phyloP scores from a whole-genome alignment of 106 monocot genomes.

The Dendrobium huoshanense region DNA sequence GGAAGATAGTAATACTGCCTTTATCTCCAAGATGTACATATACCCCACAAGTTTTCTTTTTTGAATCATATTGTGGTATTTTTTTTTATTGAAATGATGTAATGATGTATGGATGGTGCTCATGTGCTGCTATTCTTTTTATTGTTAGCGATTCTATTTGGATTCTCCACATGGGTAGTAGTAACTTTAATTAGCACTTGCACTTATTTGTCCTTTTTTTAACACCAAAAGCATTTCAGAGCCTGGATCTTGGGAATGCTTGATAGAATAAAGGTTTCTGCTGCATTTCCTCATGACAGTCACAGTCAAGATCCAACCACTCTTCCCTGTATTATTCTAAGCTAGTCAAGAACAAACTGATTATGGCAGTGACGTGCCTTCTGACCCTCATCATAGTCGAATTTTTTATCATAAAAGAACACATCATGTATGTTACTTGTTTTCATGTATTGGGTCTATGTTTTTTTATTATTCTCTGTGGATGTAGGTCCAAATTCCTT shows the following conservation, averaged over 20 bases:
- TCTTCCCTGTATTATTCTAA: not conserved
- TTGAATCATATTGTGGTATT: not conserved
- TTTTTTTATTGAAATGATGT: not conserved
- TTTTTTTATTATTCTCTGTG: too few relatives aligned
- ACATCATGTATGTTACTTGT: too few relatives aligned
- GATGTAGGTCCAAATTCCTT: too few relatives aligned
- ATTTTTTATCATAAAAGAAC: too few relatives aligned
- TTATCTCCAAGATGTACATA: conserved; percentile 6
- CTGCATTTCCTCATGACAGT: not conserved
- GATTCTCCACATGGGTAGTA: too few relatives aligned
- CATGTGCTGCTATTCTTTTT: too few relatives aligned
- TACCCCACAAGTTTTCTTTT: not conserved
- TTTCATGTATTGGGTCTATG: too few relatives aligned
- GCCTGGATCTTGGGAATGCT: not conserved
- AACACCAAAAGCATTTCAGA: not conserved
- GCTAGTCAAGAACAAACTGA: not conserved
- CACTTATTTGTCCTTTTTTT: too few relatives aligned
- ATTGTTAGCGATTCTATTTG: too few relatives aligned
- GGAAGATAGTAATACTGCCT: not conserved
- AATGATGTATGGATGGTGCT: not conserved
- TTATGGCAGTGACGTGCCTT: not conserved
- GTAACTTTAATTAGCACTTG: too few relatives aligned
- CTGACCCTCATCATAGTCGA: not conserved
- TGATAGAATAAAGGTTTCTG: not conserved
- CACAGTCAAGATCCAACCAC: not conserved